These are phyloP conservation scores for Tylopilus sp. DNA, from an alignment of 768 basidiomycete genomes.

Conservation along the genomic window DNA sequence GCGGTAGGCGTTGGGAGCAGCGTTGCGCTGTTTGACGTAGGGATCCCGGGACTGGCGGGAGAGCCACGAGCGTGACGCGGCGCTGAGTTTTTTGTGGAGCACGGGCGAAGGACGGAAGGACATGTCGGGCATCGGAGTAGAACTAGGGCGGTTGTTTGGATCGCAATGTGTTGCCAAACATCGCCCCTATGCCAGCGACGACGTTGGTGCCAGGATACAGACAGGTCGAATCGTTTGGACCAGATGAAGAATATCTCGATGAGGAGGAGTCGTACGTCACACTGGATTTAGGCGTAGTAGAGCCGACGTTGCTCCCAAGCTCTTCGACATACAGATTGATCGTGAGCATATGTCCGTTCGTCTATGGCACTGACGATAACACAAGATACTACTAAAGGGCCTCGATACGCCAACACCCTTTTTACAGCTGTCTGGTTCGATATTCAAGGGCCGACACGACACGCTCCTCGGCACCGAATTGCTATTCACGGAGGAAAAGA, in stretches of 20 bases:
- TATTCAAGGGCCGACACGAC: conserved; percentile 69
- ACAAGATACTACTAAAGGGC: conserved; percentile 42
- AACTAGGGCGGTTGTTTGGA: conserved; percentile 30
- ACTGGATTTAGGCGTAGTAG: conserved; percentile 66
- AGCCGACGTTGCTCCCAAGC: conserved; percentile 73
- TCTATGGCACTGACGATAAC: not conserved
- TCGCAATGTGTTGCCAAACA: conserved; percentile 24
- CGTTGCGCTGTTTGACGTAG: conserved; percentile 57
- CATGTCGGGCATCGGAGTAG: conserved; percentile 11
- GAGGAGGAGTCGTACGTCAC: conserved; percentile 61
- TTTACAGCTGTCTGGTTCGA: conserved; percentile 71
- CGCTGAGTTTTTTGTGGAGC: conserved; percentile 28
- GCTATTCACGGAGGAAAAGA: conserved; percentile 67
- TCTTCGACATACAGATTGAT: conserved; percentile 70
- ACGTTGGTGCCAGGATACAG: conserved; percentile 55
- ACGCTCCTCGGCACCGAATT: conserved; percentile 71
- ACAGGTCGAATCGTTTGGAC: conserved; percentile 64
- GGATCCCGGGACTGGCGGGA: conserved; percentile 68
- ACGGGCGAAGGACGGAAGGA: conserved; percentile 36
- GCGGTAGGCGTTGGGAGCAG: conserved; percentile 52
- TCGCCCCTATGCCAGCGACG: conserved; percentile 14
- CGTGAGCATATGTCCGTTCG: conserved; percentile 38
- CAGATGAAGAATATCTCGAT: conserved; percentile 63
- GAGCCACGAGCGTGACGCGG: conserved; percentile 61
- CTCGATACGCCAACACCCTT: conserved; percentile 76